Percentiles rank a stretch among this genome's conserved stretches.
Conservation (phyloP, 352 stramenopile genomes). For the Globisporangium lucens region DNA sequence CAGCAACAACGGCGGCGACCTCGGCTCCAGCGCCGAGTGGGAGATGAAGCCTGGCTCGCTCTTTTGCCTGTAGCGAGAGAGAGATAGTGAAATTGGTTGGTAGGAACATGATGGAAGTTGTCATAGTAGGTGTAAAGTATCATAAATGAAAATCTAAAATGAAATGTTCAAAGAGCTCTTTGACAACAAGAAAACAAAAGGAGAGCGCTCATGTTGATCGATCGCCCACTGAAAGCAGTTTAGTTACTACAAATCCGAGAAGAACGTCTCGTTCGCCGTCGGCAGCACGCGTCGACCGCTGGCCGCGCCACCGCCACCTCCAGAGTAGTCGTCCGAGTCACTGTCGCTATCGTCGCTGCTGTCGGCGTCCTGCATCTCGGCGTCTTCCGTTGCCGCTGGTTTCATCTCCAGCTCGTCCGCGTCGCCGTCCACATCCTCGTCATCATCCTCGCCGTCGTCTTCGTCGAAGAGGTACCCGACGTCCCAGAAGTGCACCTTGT, state of each 20-base stretch:
- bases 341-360: slow-evolving; percentile 70
- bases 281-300: slow-evolving; percentile 50
- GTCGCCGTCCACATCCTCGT: slow-evolving; percentile 55
- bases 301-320: slow-evolving; percentile 11
- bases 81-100: not conserved
- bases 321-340: slow-evolving; percentile 31
- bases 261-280: slow-evolving; percentile 78
- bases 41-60: slow-evolving; percentile 12
- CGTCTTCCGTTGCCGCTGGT: slow-evolving; percentile 28
- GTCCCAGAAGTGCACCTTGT: slow-evolving; percentile 96
- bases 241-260: slow-evolving; percentile 78
- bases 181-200: not conserved
- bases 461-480: slow-evolving; percentile 91
- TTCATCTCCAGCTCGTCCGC: slow-evolving; percentile 28
- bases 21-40: slow-evolving; percentile 9
- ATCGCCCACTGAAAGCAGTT: not conserved
- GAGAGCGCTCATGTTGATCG: not conserved
- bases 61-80: slow-evolving; percentile 9
- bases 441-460: slow-evolving; percentile 71
- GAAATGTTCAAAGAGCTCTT: not conserved
- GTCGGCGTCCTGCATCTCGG: slow-evolving; percentile 87
- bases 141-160: not conserved
- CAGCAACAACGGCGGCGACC: not conserved
- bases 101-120: not conserved
- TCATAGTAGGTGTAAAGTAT: slow-evolving; percentile 1